phyloP scores from a whole-genome alignment of 306 rosid species.

The Styphnolobium japonicum region DNA sequence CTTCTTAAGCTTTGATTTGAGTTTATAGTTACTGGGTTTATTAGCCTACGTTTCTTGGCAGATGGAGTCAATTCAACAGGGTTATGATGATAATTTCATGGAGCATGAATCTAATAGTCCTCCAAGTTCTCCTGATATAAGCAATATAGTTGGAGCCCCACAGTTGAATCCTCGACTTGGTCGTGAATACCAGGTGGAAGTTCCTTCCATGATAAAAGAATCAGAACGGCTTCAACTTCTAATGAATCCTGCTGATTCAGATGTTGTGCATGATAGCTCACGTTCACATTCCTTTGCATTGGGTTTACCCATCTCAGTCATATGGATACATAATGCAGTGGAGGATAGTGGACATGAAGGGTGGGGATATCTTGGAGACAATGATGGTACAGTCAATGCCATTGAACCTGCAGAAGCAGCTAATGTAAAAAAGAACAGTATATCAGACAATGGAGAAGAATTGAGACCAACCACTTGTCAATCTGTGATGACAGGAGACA shows the following conservation, averaged over 20 bases:
- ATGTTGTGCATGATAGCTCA: conserved; percentile 24
- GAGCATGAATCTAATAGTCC: conserved; percentile 35
- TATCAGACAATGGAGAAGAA: conserved; percentile 21
- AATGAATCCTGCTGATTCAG: conserved; percentile 38
- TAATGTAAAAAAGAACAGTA: conserved; percentile 25
- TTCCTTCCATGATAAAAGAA: conserved; percentile 51
- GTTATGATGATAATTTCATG: conserved; percentile 32
- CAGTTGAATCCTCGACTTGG: conserved; percentile 57
- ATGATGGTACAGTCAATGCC: conserved; percentile 22
- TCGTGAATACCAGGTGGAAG: conserved; percentile 58
- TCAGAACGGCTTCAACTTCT: conserved; percentile 37
- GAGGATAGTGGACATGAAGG: conserved; percentile 22
- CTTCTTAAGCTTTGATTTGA: conserved; percentile 19
- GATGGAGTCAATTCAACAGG: conserved; percentile 42
- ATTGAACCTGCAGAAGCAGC: conserved; percentile 25
- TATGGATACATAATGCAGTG: conserved; percentile 40
- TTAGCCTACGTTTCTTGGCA: conserved; percentile 32
- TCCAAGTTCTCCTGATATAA: conserved; percentile 46
- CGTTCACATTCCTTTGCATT: conserved; percentile 39
- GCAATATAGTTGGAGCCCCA: conserved; percentile 42
- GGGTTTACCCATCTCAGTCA: conserved; percentile 56
- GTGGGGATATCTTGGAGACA: conserved; percentile 25
- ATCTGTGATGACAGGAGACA: conserved; percentile 13
- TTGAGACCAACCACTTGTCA: conserved; percentile 12
- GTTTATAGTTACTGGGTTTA: neutral